These are phyloP conservation scores for Citrus trifoliata DNA, from an alignment of 345 rosid species.

Conservation along the genomic window DNA sequence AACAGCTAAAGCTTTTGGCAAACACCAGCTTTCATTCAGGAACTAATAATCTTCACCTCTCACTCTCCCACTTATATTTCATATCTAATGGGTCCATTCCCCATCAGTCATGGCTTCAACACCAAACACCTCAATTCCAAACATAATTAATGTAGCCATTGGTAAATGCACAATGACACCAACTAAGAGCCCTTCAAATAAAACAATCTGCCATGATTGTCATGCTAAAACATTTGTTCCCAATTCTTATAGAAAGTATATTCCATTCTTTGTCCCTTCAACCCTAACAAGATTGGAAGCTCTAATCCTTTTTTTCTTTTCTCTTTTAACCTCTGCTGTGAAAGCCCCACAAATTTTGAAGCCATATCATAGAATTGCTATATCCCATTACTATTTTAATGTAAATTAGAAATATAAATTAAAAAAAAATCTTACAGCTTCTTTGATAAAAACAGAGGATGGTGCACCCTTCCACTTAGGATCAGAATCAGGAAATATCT, in stretches of 20 bases:
- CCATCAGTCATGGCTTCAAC: neutral
- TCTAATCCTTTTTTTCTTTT: neutral
- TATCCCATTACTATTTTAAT: neutral
- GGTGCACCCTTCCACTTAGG: conserved; percentile 98
- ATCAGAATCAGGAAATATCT: conserved; percentile 91
- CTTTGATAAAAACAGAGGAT: conserved; percentile 82
- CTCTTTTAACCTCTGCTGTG: neutral
- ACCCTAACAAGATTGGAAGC: neutral
- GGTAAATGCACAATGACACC: neutral
- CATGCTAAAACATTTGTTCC: neutral
- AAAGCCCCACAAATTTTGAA: neutral
- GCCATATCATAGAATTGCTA: neutral
- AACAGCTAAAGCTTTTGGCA: neutral
- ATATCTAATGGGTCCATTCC: neutral
- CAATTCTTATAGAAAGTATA: neutral
- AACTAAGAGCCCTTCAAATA: neutral
- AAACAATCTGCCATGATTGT: neutral
- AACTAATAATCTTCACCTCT: neutral
- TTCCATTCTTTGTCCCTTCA: neutral
- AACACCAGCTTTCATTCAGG: neutral
- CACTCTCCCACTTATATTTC: neutral
- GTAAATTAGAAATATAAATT: neutral
- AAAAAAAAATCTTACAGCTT: conserved; percentile 70
- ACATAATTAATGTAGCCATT: neutral
- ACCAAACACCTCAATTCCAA: neutral